These are phyloP conservation scores for Kluyveromyces dobzhanskii DNA, from an alignment of 805 yeast genomes.

Conservation along the genomic window DNA sequence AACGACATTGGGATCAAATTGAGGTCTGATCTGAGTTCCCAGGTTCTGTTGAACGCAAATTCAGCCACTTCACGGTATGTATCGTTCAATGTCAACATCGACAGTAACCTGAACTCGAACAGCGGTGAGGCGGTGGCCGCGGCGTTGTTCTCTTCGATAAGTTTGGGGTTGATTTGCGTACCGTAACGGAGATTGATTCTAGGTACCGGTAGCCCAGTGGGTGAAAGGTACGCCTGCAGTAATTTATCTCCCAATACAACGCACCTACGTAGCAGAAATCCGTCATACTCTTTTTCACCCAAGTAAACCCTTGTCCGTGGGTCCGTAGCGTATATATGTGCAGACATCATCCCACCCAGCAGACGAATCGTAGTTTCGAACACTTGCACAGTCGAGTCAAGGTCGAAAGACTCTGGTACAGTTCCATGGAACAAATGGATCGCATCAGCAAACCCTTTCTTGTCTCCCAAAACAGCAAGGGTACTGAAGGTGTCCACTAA, in stretches of 20 bases:
- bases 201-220: constrained; percentile 66
- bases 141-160: constrained; percentile 64
- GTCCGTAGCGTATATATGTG: constrained; percentile 63
- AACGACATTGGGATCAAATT: constrained; percentile 74
- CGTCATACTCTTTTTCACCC: constrained; percentile 45
- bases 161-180: constrained; percentile 34
- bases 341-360: constrained; percentile 71
- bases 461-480: constrained; percentile 62
- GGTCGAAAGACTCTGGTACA: constrained; percentile 37
- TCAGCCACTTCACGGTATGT: constrained; percentile 57
- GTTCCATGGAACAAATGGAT: constrained; percentile 34
- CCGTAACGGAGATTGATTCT: constrained; percentile 62
- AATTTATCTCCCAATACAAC: constrained; percentile 66
- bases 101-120: constrained; percentile 69
- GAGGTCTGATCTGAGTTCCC: constrained; percentile 55
- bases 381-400: constrained; percentile 72
- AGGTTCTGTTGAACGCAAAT: constrained; percentile 56
- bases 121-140: constrained; percentile 84
- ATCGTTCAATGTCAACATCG: constrained; percentile 65
- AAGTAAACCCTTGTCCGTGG: constrained; percentile 33
- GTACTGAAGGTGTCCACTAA: constrained; percentile 75
- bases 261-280: constrained; percentile 64
- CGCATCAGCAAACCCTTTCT: constrained; percentile 42
- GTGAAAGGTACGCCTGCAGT: constrained; percentile 59
- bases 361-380: constrained; percentile 81